These are phyloP conservation scores for Geranium rotundifolium DNA, from an alignment of 345 rosid species.

Conservation along the genomic window DNA sequence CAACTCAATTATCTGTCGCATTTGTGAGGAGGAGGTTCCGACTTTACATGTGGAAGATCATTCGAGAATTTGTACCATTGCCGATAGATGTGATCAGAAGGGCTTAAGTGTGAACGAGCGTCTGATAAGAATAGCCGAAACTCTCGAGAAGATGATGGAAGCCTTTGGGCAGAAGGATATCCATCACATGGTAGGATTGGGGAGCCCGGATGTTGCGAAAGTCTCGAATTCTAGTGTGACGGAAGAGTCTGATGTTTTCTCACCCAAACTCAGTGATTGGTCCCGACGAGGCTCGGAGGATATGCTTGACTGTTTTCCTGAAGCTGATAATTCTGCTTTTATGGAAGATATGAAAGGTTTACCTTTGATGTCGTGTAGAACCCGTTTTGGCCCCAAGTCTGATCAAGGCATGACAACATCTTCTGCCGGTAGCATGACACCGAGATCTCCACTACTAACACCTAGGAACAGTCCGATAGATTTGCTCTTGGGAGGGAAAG, in stretches of 20 bases:
- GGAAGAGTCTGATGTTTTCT: conserved; percentile 77
- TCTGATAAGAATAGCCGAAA: conserved; percentile 64
- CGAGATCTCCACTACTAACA: conserved; percentile 88
- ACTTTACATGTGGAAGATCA: conserved; percentile 90
- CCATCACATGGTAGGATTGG: conserved; percentile 34
- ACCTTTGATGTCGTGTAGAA: conserved; percentile 86
- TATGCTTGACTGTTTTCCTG: conserved; percentile 95
- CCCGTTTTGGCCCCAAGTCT: conserved; percentile 92
- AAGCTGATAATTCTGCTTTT: conserved; percentile 60
- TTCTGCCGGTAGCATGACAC: conserved; percentile 98
- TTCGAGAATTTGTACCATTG: conserved; percentile 85
- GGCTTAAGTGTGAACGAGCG: conserved; percentile 88
- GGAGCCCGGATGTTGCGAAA: conserved; percentile 82
- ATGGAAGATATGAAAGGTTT: conserved; percentile 92
- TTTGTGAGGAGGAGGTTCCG: conserved; percentile 96
- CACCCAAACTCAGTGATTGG: conserved; percentile 98
- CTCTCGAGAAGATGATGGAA: conserved; percentile 85
- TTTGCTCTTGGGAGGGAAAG: conserved; percentile 72
- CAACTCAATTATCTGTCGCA: conserved; percentile 86
- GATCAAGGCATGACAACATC: conserved; percentile 98
- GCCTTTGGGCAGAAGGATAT: conserved; percentile 66
- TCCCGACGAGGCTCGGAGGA: conserved; percentile 97
- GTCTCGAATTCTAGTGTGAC: conserved; percentile 79
- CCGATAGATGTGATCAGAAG: conserved; percentile 87
- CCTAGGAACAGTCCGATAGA: conserved; percentile 91